Base-by-base conservation (phyloP, 768 basidiomycete genomes). In the Boletus rubroflammeus region DNA sequence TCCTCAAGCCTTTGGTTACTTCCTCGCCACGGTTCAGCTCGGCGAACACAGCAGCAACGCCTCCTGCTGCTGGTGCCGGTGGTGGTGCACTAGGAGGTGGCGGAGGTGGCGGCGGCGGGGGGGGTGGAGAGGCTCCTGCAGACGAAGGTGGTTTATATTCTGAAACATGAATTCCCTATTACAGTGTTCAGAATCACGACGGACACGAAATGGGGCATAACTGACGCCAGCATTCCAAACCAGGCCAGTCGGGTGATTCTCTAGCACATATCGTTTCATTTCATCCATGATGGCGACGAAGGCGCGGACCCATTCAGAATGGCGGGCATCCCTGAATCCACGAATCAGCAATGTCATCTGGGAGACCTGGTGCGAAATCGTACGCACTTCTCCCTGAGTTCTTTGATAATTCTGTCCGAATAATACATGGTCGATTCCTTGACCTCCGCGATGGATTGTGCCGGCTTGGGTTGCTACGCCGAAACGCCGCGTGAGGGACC, bases 381-480 rank as follows among this genome's bases (percentile, higher is more conserved):
- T 3, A 66, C 88, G 53, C 55, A 93, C 96, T 91, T 92, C 7
- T 92, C 90, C 70, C 93, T 98, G 78, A 81, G 92, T 58, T 95
- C 92, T 71, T 93, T 92, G 72, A 93, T 85, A 43, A 98, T 81
- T 54, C 86, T 84, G 71, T 97, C 92, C 2, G 85, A 86, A 69
- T 93, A 98, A 74, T 92, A 99, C 65, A 83, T 79, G 11, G 87
- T 82, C 4, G 90, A 82, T 25, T 98, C 93, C 71, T 90, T 95
- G 70, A 88, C 81, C 46, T 94, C 91, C 17, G 71, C 75, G n/a
- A 98, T 76, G 59, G 80, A 87, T 25, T 88, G 82, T 5, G 79
- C 90, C 1, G 96, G 96, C 66, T 90, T 92, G 7, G 84, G 80
- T 75, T 91, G 77, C 77, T 81, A 56, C 40, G 38, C 25, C 32